Percentiles rank a stretch among this genome's conserved stretches.
phyloP scores from a whole-genome alignment of 345 rosid genomes.

The Triadica sebifera region DNA sequence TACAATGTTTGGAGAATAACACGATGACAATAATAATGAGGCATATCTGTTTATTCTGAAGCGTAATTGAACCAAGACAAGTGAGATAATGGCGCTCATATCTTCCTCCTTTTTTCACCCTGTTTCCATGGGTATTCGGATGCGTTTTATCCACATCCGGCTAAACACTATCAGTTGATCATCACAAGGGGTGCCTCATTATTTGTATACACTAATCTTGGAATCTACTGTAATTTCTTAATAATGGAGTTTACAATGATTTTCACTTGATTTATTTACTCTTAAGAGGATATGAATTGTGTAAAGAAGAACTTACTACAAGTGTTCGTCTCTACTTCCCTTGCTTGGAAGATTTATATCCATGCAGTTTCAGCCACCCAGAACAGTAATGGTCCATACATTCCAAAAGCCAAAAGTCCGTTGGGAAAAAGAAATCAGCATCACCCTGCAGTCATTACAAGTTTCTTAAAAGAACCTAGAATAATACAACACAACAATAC shows the following conservation, averaged over 20 bases:
- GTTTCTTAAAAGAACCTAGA: background rate
- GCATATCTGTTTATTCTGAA: background rate
- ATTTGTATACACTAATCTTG: no score
- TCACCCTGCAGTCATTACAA: constrained; percentile 65
- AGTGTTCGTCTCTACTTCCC: constrained; percentile 87
- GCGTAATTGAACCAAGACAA: background rate
- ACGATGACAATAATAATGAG: background rate
- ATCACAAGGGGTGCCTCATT: no score
- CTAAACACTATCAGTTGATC: background rate
- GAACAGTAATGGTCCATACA: constrained; percentile 89
- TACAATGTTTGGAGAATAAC: background rate
- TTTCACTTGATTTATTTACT: no score
- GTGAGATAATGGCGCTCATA: no score
- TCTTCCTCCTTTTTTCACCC: background rate
- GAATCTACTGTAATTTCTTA: no score
- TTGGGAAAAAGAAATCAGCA: constrained; percentile 95
- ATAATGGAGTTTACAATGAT: no score
- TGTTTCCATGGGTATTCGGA: background rate
- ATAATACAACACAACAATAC: background rate
- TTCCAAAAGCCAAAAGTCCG: constrained; percentile 92
- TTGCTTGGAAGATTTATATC: constrained; percentile 48
- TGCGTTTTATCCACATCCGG: background rate
- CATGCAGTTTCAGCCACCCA: constrained; percentile 57
- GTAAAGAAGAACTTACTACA: constrained; percentile 49
- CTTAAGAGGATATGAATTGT: background rate